These are phyloP conservation scores for Zancudomyces culisetae DNA, from an alignment of 371 early-diverging fungal species.

Conservation along the genomic window DNA sequence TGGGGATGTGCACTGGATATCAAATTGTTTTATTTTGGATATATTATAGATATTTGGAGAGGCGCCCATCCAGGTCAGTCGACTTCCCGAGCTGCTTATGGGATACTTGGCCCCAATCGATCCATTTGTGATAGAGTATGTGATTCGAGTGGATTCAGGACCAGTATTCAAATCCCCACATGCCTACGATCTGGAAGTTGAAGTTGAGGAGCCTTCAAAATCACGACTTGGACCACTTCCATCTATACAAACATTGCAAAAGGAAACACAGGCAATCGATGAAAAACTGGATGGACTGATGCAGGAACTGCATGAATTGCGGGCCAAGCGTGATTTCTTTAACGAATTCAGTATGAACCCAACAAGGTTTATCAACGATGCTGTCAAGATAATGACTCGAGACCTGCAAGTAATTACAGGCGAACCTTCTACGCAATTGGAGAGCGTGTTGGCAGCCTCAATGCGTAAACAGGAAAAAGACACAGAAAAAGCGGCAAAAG, in stretches of 20 bases:
- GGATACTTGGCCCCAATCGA: slow-evolving; percentile 60
- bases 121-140: slow-evolving; percentile 80
- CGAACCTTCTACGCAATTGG: slow-evolving; percentile 34
- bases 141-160: slow-evolving; percentile 54
- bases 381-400: slow-evolving; percentile 77
- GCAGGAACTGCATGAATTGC: slow-evolving; percentile 62
- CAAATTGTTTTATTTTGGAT: slow-evolving; percentile 15
- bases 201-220: slow-evolving; percentile 44
- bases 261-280: slow-evolving; percentile 26
- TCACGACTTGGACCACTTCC: slow-evolving; percentile 15
- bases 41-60: slow-evolving; percentile 32
- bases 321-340: slow-evolving; percentile 86
- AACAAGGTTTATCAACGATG: slow-evolving; percentile 72
- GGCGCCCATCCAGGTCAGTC: slow-evolving; percentile 50
- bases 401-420: slow-evolving; percentile 48
- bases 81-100: slow-evolving; percentile 62
- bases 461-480: slow-evolving; percentile 20
- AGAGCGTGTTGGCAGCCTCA: slow-evolving; percentile 37
- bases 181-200: slow-evolving; percentile 78
- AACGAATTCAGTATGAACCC: slow-evolving; percentile 69
- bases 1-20: not conserved
- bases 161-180: slow-evolving; percentile 14
- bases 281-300: slow-evolving; percentile 36
- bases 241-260: slow-evolving; percentile 14
- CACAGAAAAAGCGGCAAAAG: slow-evolving; percentile 5